A percentile compares a stretch with the other conserved stretches of the same genome.
phyloP scores from a whole-genome alignment of 805 yeast genomes.

The Cyberlindnera subsufficiens region DNA sequence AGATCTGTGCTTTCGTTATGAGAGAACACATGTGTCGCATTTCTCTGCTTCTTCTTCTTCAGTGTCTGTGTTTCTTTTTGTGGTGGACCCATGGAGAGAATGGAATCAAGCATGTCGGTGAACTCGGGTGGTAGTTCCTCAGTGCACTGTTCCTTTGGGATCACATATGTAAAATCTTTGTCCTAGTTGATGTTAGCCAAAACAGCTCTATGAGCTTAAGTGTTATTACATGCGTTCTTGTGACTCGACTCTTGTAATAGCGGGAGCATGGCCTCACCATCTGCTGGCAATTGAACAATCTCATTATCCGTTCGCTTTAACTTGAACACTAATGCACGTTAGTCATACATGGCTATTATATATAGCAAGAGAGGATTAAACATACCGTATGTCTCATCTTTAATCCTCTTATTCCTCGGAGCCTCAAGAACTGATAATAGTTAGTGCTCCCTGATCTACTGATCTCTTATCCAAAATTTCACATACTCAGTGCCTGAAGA shows the following conservation, averaged over 20 bases:
- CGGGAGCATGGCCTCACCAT: slow-evolving; percentile 14
- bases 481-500: slow-evolving; percentile 61
- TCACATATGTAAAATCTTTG: slow-evolving; percentile 21
- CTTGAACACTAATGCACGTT: slow-evolving; percentile 30
- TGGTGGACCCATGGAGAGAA: slow-evolving; percentile 33
- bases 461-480: background rate
- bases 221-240: slow-evolving; percentile 5
- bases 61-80: slow-evolving; percentile 15
- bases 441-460: background rate
- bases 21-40: background rate
- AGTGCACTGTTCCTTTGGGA: slow-evolving; percentile 18
- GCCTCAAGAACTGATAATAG: slow-evolving; percentile 27
- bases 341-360: background rate
- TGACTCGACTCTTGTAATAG: slow-evolving; percentile 21
- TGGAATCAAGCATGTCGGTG: slow-evolving; percentile 67
- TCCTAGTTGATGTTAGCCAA: slow-evolving; percentile 10
- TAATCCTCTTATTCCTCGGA: slow-evolving; percentile 34
- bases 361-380: slow-evolving; percentile 3
- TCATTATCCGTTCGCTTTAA: slow-evolving; percentile 42
- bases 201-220: background rate
- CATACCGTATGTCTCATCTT: slow-evolving; percentile 25
- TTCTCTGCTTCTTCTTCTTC: slow-evolving; percentile 23
- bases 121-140: slow-evolving; percentile 52
- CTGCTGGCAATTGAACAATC: slow-evolving; percentile 12
- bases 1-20: slow-evolving; percentile 23